A percentile compares a stretch with the other conserved stretches of the same genome.
Evolutionary conservation across 768 basidiomycete genomes (phyloP).

Genomic region (Mycena olivaceomarginata): DNA sequence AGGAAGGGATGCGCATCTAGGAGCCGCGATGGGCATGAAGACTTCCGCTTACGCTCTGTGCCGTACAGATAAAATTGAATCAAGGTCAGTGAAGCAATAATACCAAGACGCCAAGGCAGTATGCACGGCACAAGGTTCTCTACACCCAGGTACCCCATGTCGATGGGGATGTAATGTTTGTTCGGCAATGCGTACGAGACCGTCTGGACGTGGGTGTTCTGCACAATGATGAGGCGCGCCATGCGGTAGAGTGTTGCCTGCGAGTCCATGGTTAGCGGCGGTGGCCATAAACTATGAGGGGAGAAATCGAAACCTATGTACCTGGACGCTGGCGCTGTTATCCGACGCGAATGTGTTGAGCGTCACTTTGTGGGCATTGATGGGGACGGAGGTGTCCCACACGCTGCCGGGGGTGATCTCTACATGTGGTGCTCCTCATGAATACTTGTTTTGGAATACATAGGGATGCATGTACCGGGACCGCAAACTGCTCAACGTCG

Average conservation of each 20-base stretch:
- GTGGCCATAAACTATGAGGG: too few species aligned
- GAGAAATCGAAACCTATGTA: too few species aligned
- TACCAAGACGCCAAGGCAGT: too few species aligned
- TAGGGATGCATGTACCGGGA: constrained; percentile 52
- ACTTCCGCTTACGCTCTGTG: too few species aligned
- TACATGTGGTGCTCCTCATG: not conserved
- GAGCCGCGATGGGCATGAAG: constrained; percentile 90
- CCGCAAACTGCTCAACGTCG: constrained; percentile 69
- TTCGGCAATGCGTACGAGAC: constrained; percentile 91
- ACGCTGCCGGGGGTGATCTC: constrained; percentile 61
- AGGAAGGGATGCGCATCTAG: constrained; percentile 69
- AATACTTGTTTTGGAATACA: too few species aligned
- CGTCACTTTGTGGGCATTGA: constrained; percentile 76
- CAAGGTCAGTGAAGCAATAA: constrained; percentile 14
- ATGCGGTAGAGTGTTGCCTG: too few species aligned
- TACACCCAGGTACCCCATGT: constrained; percentile 83
- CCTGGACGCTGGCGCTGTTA: too few species aligned
- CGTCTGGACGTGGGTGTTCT: constrained; percentile 74
- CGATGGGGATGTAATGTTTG: constrained; percentile 95
- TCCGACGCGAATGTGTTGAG: constrained; percentile 90
- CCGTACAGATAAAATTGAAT: too few species aligned
- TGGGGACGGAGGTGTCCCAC: constrained; percentile 77
- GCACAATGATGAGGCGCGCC: constrained; percentile 80
- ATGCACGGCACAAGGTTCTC: constrained; percentile 82
- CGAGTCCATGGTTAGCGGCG: too few species aligned